A percentile compares a stretch with the other conserved stretches of the same genome.
These are phyloP conservation scores for Capsella bursapastoris DNA, from an alignment of 345 rosid species.

Conservation along the genomic window DNA sequence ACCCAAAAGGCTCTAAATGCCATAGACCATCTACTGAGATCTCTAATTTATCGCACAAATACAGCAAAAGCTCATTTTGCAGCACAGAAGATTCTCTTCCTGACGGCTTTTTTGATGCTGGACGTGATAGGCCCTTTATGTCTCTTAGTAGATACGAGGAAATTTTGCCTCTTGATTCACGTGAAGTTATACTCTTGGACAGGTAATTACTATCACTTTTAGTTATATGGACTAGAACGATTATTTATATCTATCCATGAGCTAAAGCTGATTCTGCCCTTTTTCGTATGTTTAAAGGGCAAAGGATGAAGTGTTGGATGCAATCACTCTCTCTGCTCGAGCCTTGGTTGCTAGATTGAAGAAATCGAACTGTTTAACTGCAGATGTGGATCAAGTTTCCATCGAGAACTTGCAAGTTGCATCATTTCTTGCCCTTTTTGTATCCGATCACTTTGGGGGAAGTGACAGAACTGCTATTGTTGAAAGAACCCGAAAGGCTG, in stretches of 20 bases:
- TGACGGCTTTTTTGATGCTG: constrained; percentile 98
- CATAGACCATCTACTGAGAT: constrained; percentile 58
- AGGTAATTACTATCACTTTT: constrained; percentile 54
- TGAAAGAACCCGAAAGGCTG: constrained; percentile 73
- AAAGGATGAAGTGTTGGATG: constrained; percentile 89
- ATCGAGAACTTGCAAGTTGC: constrained; percentile 66
- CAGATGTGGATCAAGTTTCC: constrained; percentile 49
- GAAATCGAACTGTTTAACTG: constrained; percentile 52
- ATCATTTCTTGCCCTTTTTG: constrained; percentile 87
- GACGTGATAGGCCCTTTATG: constrained; percentile 93
- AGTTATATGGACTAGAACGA: not conserved
- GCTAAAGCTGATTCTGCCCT: constrained; percentile 13
- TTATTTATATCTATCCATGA: constrained; percentile 10
- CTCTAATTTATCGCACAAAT: constrained; percentile 58
- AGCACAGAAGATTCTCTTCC: constrained; percentile 73
- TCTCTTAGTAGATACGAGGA: constrained; percentile 64
- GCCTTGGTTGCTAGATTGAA: constrained; percentile 62
- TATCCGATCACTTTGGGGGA: constrained; percentile 98
- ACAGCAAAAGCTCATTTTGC: constrained; percentile 74
- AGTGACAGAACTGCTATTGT: constrained; percentile 71
- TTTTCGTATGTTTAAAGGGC: constrained; percentile 51
- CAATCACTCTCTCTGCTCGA: constrained; percentile 73
- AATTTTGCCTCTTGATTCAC: constrained; percentile 68
- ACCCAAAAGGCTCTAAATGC: constrained; percentile 89
- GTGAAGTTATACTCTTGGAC: constrained; percentile 97